phyloP scores from a whole-genome alignment of 805 yeast genomes.

The Scheffersomyces stipitis region DNA sequence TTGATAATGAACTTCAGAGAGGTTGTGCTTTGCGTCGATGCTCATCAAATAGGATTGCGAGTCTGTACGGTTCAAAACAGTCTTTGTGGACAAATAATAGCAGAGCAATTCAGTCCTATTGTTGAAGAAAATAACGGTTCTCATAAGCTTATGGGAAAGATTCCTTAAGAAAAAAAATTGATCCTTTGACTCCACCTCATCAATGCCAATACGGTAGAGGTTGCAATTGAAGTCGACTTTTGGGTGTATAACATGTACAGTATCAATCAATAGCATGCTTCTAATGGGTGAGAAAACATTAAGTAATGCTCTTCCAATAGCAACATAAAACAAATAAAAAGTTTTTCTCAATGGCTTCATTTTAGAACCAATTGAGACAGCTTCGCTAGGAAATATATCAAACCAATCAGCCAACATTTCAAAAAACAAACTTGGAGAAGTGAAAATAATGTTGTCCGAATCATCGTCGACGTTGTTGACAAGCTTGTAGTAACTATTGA shows the following conservation, averaged over 20 bases:
- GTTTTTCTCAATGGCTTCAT: slow-evolving; percentile 31
- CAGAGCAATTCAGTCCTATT: slow-evolving; percentile 25
- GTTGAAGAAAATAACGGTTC: slow-evolving; percentile 35
- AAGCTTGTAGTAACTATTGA: slow-evolving; percentile 24
- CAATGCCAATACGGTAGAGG: slow-evolving; percentile 12
- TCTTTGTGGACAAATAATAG: slow-evolving; percentile 18
- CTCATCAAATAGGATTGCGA: slow-evolving; percentile 10
- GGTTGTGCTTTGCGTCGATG: slow-evolving; percentile 8
- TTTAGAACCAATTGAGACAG: slow-evolving; percentile 25
- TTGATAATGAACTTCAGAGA: slow-evolving; percentile 3
- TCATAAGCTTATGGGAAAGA: slow-evolving; percentile 25
- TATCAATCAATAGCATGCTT: slow-evolving; percentile 33
- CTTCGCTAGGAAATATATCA: slow-evolving; percentile 32
- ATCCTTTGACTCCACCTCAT: slow-evolving; percentile 9
- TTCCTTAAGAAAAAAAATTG: slow-evolving; percentile 22
- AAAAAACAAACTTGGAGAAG: slow-evolving; percentile 31
- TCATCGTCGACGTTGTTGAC: slow-evolving; percentile 12
- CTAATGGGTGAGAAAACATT: slow-evolving; percentile 36
- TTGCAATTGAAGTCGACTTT: slow-evolving; percentile 26
- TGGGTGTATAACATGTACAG: slow-evolving; percentile 32
- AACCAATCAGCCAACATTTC: slow-evolving; percentile 37
- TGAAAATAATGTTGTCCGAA: slow-evolving; percentile 18
- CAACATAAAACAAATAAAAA: slow-evolving; percentile 33
- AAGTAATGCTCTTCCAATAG: slow-evolving; percentile 33
- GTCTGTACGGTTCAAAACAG: slow-evolving; percentile 18